Conservation (phyloP, 345 rosid genomes). For the Hibiscus syriacus region DNA sequence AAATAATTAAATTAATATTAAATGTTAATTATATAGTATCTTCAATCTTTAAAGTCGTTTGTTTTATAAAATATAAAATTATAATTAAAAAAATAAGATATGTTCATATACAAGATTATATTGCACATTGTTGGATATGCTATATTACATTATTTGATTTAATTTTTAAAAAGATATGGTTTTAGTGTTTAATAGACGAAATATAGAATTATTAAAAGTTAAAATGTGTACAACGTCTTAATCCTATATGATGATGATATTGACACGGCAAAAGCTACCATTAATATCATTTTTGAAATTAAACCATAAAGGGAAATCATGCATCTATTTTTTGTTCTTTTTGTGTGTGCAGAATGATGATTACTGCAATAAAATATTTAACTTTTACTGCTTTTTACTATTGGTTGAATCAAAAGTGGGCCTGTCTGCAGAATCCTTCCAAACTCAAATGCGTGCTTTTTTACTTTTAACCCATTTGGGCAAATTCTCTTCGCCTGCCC, state of each 20-base stretch:
- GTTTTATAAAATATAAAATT: no score
- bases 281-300: conserved; percentile 4
- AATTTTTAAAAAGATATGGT: no score
- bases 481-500: not conserved
- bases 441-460: not conserved
- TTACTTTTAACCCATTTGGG: not conserved
- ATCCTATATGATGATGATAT: conserved; percentile 6
- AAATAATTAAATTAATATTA: no score
- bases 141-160: no score
- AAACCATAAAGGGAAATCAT: not conserved
- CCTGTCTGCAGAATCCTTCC: not conserved
- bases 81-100: no score
- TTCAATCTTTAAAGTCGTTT: no score
- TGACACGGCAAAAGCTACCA: not conserved
- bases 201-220: no score
- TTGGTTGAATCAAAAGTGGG: not conserved
- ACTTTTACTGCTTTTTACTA: conserved; percentile 1
- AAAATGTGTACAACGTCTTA: conserved; percentile 3
- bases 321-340: conserved; percentile 5
- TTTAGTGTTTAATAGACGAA: no score
- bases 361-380: conserved; percentile 1
- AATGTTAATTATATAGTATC: no score
- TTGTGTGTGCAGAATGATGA: not conserved
- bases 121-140: no score
- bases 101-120: no score